phyloP scores from a whole-genome alignment of 1,284 basidiomycete species.

The Rhodofomes roseus region DNA sequence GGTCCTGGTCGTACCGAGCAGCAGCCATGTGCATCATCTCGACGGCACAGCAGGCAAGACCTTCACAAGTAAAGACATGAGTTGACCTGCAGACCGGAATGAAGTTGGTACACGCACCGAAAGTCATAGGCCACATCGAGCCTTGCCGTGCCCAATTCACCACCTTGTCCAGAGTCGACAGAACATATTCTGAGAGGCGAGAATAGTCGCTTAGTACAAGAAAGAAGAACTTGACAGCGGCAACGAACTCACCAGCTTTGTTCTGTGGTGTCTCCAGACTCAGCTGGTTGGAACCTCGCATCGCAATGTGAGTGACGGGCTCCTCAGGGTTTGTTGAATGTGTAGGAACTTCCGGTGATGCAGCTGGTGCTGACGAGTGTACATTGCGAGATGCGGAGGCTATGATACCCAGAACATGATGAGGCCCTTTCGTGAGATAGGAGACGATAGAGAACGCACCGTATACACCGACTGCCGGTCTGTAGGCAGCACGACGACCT shows the following conservation, averaged over 20 bases:
- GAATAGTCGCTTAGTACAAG: too few relatives aligned
- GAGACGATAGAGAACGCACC: constrained; percentile 31
- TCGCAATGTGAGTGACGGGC: constrained; percentile 66
- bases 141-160: constrained; percentile 98
- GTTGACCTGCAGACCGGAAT: background rate
- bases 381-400: constrained; percentile 48
- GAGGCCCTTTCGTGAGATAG: background rate
- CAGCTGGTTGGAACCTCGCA: constrained; percentile 77
- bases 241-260: constrained; percentile 80
- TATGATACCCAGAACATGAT: background rate
- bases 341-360: constrained; percentile 35
- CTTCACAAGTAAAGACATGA: constrained; percentile 35
- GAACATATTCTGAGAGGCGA: constrained; percentile 78
- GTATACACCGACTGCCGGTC: constrained; percentile 41
- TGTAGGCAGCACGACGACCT: constrained; percentile 43
- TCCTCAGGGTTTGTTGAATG: constrained; percentile 43
- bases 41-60: constrained; percentile 97
- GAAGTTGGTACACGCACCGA: constrained; percentile 48
- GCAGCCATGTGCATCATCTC: constrained; percentile 99
- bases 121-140: constrained; percentile 99
- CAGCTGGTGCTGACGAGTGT: constrained; percentile 45
- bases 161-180: constrained; percentile 95
- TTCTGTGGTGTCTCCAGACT: constrained; percentile 88
- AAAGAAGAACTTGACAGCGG: too few relatives aligned
- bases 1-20: constrained; percentile 97